Evolutionary conservation across 2,329 filamentous ascomycete genomes (phyloP).

Genomic region (Penicillium concentricum): DNA sequence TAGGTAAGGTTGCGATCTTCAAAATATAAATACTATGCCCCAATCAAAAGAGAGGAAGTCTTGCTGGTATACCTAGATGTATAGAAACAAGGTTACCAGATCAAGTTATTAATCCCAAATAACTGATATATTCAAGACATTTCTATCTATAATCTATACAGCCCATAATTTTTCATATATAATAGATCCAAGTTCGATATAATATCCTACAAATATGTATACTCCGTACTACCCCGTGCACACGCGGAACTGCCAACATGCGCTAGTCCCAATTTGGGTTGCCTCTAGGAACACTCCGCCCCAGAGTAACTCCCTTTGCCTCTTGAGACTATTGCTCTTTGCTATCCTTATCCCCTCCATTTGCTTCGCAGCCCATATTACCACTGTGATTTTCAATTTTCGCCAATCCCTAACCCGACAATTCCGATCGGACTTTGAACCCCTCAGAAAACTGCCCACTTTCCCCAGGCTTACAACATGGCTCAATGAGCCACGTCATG

Average conservation of each 20-base stretch:
- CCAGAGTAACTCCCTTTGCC: conserved; percentile 10
- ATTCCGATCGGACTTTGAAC: conserved; percentile 8
- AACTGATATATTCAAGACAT: background rate
- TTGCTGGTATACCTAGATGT: background rate
- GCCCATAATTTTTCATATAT: background rate
- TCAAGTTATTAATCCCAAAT: background rate
- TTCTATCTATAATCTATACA: background rate
- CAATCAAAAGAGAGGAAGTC: background rate
- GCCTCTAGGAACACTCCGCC: conserved; percentile 16
- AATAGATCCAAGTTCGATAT: background rate
- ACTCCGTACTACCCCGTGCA: background rate
- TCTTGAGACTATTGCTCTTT: conserved; percentile 10
- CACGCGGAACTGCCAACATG: conserved; percentile 7
- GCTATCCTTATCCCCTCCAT: conserved; percentile 17
- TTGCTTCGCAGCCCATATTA: background rate
- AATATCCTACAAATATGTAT: background rate
- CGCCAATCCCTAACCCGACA: conserved; percentile 3
- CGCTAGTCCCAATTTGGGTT: conserved; percentile 23
- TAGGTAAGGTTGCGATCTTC: background rate
- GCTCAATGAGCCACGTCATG: conserved; percentile 31
- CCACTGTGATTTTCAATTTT: background rate
- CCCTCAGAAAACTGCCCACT: conserved; percentile 6
- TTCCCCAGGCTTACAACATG: conserved; percentile 26
- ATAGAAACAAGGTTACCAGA: no score
- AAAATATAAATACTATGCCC: background rate